phyloP scores from a whole-genome alignment of 2,329 filamentous ascomycete genomes.

The Tolypocladium album region DNA sequence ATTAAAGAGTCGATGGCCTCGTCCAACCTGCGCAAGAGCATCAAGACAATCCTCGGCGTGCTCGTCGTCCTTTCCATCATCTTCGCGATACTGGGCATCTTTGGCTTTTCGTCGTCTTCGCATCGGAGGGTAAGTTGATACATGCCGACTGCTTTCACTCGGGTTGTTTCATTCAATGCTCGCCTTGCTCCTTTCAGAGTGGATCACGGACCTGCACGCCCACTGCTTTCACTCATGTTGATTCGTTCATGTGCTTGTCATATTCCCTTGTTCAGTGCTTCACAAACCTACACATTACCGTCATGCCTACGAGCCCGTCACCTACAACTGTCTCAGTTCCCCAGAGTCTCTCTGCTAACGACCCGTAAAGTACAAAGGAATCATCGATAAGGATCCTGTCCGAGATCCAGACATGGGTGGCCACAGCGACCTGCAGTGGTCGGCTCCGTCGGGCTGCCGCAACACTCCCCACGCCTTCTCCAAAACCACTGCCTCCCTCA shows the following conservation, averaged over 20 bases:
- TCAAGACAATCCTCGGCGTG: constrained; percentile 19
- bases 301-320: neutral
- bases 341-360: neutral
- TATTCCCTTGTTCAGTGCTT: neutral
- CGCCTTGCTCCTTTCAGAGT: neutral
- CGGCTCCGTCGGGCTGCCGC: constrained; percentile 13
- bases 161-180: no score
- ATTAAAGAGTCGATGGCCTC: constrained; percentile 10
- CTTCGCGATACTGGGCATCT: constrained; percentile 6
- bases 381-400: constrained; percentile 13
- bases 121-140: constrained; percentile 18
- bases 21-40: constrained; percentile 12
- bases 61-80: constrained; percentile 23
- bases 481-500: constrained; percentile 11
- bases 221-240: neutral
- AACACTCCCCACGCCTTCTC: constrained; percentile 10
- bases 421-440: constrained; percentile 15
- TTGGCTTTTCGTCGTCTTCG: constrained; percentile 10
- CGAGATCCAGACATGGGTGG: constrained; percentile 10
- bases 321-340: neutral
- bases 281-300: neutral
- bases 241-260: neutral
- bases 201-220: neutral
- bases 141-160: neutral
- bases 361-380: constrained; percentile 6